Base-by-base conservation (phyloP, 192 early-diverging fungal genomes). In the Coemansia sp. region DNA sequence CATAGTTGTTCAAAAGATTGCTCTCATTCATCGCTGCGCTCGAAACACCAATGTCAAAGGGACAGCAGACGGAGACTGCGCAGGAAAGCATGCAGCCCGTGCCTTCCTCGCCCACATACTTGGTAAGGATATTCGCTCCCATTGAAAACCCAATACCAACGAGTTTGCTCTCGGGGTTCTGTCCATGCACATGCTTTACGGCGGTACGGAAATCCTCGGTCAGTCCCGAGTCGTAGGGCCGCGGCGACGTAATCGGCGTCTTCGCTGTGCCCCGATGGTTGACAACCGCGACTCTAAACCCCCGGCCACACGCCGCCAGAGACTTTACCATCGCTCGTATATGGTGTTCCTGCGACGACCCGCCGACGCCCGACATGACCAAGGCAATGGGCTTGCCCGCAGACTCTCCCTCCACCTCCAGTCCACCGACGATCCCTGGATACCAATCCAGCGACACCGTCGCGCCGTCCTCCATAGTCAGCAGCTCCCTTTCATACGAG, bases 211-310 rank as follows among this genome's bases (percentile, higher is more conserved):
- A 52, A 72, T 98, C 96, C 9, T 89, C 85, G 1, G 94, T 97
- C 56, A 83, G 87, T 1, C 84, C 83, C 6, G 87, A 90, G 53
- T 83, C 86, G 71, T 93, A 98, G 9, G 93, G 75, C 60, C 90
- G 85, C 20, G 87, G 63, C 9, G 90, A 86, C 3, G 84, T 89
- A 9, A 98, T 65, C 10, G 89, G 83, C 2, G 90, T 87, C 24
- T 84, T 83, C 6, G 87, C 92, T 54, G 92, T 92, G 4, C 94
- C 96, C n/a, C 96, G 83, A 57, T 86, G 86, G 83, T 98, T 98
- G 51, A 89, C 77, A 14, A 95, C 93, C 0, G 90, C 92, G 7
- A 83, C 84, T 19, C 85, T 81, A 60, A 88, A 88, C 13, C 81
- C 77, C 20, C 69, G 60, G 13, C 76, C 77, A 10, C 63, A 55